These are phyloP conservation scores for Chimonanthus salicifolius DNA, from an alignment of 164 flowering plant species.

Conservation along the genomic window DNA sequence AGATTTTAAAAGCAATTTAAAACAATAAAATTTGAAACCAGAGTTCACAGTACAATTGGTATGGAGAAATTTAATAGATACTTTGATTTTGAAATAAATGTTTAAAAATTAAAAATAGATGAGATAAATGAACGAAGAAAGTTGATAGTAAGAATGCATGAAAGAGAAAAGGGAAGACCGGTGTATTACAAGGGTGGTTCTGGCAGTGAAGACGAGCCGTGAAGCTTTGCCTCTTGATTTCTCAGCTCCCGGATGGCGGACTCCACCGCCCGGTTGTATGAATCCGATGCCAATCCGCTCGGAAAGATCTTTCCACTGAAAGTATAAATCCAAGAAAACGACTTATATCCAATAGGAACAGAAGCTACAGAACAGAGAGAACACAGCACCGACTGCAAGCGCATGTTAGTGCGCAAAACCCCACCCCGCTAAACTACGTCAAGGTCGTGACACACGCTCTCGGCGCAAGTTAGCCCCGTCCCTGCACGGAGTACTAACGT, in stretches of 20 bases:
- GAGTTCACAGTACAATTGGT: no score
- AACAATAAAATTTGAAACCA: no score
- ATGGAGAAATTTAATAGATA: no score
- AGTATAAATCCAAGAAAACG: background rate
- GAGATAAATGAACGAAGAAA: no score
- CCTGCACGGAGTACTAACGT: conserved; percentile 8
- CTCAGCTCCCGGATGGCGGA: conserved; percentile 60
- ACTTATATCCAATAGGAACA: background rate
- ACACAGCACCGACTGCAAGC: background rate
- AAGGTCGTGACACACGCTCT: background rate
- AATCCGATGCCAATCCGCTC: conserved; percentile 71
- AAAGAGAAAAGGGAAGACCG: background rate
- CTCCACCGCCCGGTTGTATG: conserved; percentile 81
- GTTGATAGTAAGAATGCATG: background rate
- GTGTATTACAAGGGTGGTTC: conserved; percentile 35
- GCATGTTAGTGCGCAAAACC: background rate
- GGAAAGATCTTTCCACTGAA: conserved; percentile 80
- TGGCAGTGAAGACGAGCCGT: conserved; percentile 11
- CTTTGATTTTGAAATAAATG: no score
- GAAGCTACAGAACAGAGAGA: background rate
- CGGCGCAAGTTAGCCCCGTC: background rate
- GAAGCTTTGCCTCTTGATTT: conserved; percentile 29
- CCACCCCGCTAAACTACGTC: background rate
- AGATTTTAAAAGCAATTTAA: no score
- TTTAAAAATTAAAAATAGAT: no score